Evolutionary conservation across 768 basidiomycete genomes (phyloP).

Genomic region (Termitomyces sp.): DNA sequence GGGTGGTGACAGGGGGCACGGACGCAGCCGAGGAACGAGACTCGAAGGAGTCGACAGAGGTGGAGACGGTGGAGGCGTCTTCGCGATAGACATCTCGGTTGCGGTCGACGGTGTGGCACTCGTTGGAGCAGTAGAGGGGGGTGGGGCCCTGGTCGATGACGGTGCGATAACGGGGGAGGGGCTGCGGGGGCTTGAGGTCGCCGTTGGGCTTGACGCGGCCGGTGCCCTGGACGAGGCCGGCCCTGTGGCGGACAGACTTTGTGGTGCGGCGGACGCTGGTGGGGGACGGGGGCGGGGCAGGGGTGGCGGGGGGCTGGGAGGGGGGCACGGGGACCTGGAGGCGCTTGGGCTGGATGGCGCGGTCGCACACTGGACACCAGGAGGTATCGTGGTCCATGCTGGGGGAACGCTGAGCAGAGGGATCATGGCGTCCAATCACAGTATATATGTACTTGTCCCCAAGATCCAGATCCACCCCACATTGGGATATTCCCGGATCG

Average conservation of each 20-base stretch:
- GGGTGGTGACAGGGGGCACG: slow-evolving; percentile 32
- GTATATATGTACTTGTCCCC: slow-evolving; percentile 16
- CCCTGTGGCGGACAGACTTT: slow-evolving; percentile 14
- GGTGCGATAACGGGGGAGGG: slow-evolving; percentile 38
- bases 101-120: slow-evolving; percentile 61
- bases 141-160: slow-evolving; percentile 79
- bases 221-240: slow-evolving; percentile 60
- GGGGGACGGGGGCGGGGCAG: slow-evolving; percentile 36
- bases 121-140: slow-evolving; percentile 80
- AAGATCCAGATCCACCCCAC: slow-evolving; percentile 14
- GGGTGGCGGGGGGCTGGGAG: slow-evolving; percentile 20
- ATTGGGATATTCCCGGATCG: slow-evolving; percentile 11
- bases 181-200: slow-evolving; percentile 35
- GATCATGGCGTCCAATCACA: not conserved
- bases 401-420: slow-evolving; percentile 7
- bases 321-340: slow-evolving; percentile 40
- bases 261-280: slow-evolving; percentile 19
- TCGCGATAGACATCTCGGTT: slow-evolving; percentile 41
- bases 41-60: slow-evolving; percentile 31
- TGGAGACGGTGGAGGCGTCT: slow-evolving; percentile 13
- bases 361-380: slow-evolving; percentile 79
- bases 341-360: slow-evolving; percentile 78
- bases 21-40: slow-evolving; percentile 37
- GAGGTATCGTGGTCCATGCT: slow-evolving; percentile 55
- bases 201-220: slow-evolving; percentile 51